phyloP scores from a whole-genome alignment of 2,329 filamentous ascomycete species.

The Colletotrichum sp. region DNA sequence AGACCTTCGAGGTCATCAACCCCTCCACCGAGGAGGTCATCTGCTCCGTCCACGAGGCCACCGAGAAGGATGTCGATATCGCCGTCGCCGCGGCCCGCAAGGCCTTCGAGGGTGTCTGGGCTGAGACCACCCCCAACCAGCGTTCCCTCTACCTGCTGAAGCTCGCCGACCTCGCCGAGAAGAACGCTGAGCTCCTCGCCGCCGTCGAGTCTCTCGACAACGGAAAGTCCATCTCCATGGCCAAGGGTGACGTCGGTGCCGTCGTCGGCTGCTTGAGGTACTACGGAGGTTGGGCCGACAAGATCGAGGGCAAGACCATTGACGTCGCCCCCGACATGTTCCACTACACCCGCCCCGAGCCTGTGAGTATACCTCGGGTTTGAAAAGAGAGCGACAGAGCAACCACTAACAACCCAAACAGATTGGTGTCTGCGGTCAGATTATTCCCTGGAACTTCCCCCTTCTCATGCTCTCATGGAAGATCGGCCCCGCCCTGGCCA shows the following conservation, averaged over 20 bases:
- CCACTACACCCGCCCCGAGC: slow-evolving; percentile 83
- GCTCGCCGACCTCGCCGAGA: slow-evolving; percentile 81
- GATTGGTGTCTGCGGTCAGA: slow-evolving; percentile 83
- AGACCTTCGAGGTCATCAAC: slow-evolving; percentile 93
- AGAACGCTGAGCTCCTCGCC: slow-evolving; percentile 77
- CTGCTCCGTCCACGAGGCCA: slow-evolving; percentile 81
- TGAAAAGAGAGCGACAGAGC: accelerated
- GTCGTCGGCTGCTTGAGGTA: slow-evolving; percentile 73
- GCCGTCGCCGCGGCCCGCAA: slow-evolving; percentile 86
- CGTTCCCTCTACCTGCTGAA: slow-evolving; percentile 75
- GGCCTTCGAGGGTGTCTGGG: slow-evolving; percentile 80
- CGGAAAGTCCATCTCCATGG: slow-evolving; percentile 80
- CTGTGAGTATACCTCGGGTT: slow-evolving; percentile 46
- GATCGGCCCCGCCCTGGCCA: slow-evolving; percentile 75
- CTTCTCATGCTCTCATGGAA: slow-evolving; percentile 86
- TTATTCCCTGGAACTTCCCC: slow-evolving; percentile 91
- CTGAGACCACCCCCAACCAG: slow-evolving; percentile 69
- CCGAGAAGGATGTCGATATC: slow-evolving; percentile 83
- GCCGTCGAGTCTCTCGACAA: slow-evolving; percentile 89
- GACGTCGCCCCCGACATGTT: slow-evolving; percentile 80
- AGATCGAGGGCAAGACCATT: slow-evolving; percentile 87
- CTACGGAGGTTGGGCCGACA: slow-evolving; percentile 85
- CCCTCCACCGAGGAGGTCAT: slow-evolving; percentile 85
- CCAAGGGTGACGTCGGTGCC: slow-evolving; percentile 74
- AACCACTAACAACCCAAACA: slow-evolving; percentile 24